Evolutionary conservation across 306 rosid species (phyloP).

Genomic region (Citrullus mucosospermus): DNA sequence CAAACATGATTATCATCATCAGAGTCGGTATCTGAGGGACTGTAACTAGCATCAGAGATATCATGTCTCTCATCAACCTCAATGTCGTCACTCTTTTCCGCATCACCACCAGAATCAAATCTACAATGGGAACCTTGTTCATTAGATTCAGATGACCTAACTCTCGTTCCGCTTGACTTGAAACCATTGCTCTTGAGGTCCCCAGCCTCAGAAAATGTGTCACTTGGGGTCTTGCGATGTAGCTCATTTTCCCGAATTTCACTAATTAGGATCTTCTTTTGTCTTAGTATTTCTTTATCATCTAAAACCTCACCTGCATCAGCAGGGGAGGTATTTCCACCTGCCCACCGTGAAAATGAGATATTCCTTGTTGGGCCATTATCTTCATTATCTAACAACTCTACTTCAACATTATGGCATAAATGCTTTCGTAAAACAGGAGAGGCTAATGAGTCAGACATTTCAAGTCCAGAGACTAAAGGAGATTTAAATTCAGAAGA

Average conservation of each 20-base stretch:
- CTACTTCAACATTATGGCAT: neutral
- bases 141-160: constrained; percentile 26
- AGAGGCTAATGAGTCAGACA: constrained; percentile 3
- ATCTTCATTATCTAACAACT: constrained; percentile 14
- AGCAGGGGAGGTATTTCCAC: constrained; percentile 4
- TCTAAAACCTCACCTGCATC: constrained; percentile 15
- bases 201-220: constrained; percentile 29
- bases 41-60: neutral
- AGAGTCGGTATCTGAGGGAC: constrained; percentile 16
- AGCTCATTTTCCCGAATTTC: neutral
- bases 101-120: constrained; percentile 1
- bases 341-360: constrained; percentile 66
- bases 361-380: constrained; percentile 24
- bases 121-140: constrained; percentile 19
- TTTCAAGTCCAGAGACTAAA: constrained; percentile 10
- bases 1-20: constrained; percentile 19
- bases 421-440: neutral
- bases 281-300: neutral
- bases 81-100: constrained; percentile 7
- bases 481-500: constrained; percentile 17
- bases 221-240: constrained; percentile 13
- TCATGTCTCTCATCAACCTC: constrained; percentile 14
- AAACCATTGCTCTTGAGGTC: constrained; percentile 33
- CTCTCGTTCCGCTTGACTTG: constrained; percentile 21
- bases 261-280: neutral